Evolutionary conservation across 306 rosid genomes (phyloP).

Genomic region (Alnus glutinosa): DNA sequence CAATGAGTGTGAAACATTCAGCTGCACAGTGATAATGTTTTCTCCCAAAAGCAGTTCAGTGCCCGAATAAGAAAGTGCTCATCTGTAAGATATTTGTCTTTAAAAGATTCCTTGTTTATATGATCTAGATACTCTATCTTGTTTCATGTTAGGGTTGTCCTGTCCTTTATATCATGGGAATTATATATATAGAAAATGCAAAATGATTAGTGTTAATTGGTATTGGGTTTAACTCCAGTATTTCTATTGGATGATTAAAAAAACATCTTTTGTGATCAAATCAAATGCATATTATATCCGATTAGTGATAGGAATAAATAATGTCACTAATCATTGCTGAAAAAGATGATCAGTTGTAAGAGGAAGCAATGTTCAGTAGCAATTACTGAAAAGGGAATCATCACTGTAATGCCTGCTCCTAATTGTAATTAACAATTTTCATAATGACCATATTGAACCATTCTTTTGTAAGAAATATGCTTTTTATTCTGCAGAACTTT

Average conservation of each 20-base stretch:
- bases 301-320: neutral
- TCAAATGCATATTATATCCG: neutral
- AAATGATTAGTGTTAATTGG: neutral
- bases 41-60: neutral
- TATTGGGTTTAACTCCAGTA: neutral
- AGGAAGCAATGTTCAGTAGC: neutral
- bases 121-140: neutral
- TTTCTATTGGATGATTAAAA: neutral
- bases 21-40: neutral
- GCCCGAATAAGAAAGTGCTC: neutral
- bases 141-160: neutral
- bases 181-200: neutral
- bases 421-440: neutral
- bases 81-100: neutral
- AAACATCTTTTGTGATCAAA: neutral
- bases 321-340: neutral
- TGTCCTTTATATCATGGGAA: neutral
- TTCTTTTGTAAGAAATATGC: conserved; percentile 13
- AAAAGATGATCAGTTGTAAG: neutral
- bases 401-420: neutral
- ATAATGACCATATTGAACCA: neutral
- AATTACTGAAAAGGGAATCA: conserved; percentile 5
- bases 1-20: neutral
- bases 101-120: neutral
- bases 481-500: conserved; percentile 64